These are phyloP conservation scores for Vitis labrusca DNA, from an alignment of 164 flowering plant species.

Conservation along the genomic window DNA sequence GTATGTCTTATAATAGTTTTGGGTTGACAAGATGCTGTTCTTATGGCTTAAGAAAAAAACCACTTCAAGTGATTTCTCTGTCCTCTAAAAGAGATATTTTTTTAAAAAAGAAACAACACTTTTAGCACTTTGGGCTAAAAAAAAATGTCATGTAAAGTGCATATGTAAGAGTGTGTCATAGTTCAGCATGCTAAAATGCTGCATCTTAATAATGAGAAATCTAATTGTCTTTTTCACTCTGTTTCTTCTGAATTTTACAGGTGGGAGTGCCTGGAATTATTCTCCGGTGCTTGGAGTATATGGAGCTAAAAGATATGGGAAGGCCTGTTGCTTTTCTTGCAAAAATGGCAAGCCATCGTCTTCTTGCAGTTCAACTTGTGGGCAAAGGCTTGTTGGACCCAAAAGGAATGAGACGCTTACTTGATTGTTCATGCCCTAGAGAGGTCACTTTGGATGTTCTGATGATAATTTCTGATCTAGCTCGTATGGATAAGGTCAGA, in stretches of 20 bases:
- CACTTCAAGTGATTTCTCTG: no score
- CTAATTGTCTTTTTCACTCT: constrained; percentile 8
- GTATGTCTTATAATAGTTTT: no score
- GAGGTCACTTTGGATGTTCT: constrained; percentile 77
- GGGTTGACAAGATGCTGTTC: no score
- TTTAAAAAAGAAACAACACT: no score
- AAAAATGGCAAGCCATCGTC: constrained; percentile 66
- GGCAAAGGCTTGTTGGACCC: constrained; percentile 80
- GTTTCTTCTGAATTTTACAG: constrained; percentile 41
- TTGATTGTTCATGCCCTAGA: constrained; percentile 61
- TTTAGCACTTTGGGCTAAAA: not conserved
- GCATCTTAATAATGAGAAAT: not conserved
- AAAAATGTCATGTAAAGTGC: not conserved
- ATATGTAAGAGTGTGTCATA: not conserved
- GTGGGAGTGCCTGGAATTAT: constrained; percentile 64
- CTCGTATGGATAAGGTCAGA: constrained; percentile 92
- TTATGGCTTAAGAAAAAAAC: no score
- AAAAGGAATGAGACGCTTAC: constrained; percentile 54
- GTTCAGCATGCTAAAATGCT: not conserved
- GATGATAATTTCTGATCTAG: constrained; percentile 90
- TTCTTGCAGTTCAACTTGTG: constrained; percentile 77
- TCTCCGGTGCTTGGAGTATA: constrained; percentile 69
- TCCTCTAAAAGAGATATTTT: no score
- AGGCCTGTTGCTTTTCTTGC: constrained; percentile 89
- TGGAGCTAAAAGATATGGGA: constrained; percentile 69